These are phyloP conservation scores for Antitrichia curtipendula DNA, from an alignment of 225 moss, liverwort and hornwort species.

Conservation along the genomic window DNA sequence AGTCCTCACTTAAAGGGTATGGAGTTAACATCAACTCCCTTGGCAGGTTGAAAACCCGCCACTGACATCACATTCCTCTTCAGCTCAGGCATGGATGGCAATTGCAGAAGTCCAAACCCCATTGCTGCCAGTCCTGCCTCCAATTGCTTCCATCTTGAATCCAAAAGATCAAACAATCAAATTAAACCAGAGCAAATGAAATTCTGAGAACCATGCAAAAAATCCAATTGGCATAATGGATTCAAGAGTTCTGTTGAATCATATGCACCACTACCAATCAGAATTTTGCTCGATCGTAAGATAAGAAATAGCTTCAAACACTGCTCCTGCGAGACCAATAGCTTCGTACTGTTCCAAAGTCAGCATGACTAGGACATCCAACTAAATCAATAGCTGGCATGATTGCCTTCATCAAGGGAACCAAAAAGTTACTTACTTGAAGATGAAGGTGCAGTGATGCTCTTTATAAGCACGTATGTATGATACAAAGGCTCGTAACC, in stretches of 20 bases:
- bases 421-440: slow-evolving; percentile 33
- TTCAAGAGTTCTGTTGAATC: not conserved
- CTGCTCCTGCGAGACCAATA: not conserved
- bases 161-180: not conserved
- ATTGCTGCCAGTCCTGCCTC: slow-evolving; percentile 85
- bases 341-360: not conserved
- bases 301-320: not conserved
- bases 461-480: slow-evolving; percentile 98
- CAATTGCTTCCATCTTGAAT: slow-evolving; percentile 77
- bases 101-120: slow-evolving; percentile 89
- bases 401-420: not conserved
- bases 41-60: slow-evolving; percentile 49
- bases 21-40: slow-evolving; percentile 56
- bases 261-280: not conserved
- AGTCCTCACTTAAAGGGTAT: slow-evolving; percentile 58
- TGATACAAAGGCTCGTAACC: slow-evolving; percentile 88
- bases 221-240: not conserved
- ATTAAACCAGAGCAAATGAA: not conserved
- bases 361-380: not conserved
- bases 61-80: slow-evolving; percentile 74
- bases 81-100: slow-evolving; percentile 95
- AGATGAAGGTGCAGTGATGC: slow-evolving; percentile 94
- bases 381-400: not conserved
- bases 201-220: not conserved
- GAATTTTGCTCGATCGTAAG: not conserved